phyloP scores from a whole-genome alignment of 176 grass and related monocot species.

The Lolium multiflorum region DNA sequence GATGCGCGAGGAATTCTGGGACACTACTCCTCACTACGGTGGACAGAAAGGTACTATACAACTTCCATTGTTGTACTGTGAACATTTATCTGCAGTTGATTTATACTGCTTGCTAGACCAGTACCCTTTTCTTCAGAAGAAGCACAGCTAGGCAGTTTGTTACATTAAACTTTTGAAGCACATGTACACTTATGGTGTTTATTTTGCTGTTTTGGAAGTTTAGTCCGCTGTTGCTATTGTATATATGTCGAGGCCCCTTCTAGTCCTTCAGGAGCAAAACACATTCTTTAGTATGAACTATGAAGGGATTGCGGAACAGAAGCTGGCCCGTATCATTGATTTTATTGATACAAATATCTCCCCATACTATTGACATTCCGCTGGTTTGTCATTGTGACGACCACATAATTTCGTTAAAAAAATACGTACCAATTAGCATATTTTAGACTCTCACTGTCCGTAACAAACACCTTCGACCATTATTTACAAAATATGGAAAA shows the following conservation, averaged over 20 bases:
- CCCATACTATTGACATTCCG: background rate
- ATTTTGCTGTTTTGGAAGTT: conserved; percentile 22
- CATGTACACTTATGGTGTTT: conserved; percentile 11
- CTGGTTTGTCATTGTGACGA: background rate
- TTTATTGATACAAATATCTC: background rate
- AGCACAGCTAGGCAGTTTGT: background rate
- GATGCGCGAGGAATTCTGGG: conserved; percentile 98
- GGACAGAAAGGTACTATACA: conserved; percentile 72
- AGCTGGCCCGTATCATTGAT: background rate
- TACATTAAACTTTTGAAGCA: conserved; percentile 11
- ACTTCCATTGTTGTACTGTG: conserved; percentile 15
- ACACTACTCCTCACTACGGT: conserved; percentile 95
- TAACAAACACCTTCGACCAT: background rate
- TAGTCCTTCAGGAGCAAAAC: background rate
- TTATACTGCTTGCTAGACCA: conserved; percentile 45
- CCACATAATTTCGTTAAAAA: background rate
- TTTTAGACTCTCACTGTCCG: background rate
- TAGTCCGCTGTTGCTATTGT: conserved; percentile 19
- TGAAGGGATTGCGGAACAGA: background rate
- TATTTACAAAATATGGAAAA: background rate
- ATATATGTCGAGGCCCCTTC: conserved; percentile 12
- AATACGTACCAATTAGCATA: background rate
- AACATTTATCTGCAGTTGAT: conserved; percentile 39
- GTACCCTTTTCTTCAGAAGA: background rate
- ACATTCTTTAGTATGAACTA: background rate